Evolutionary conservation across 148 eudicot species (phyloP), one percentile per base, ranked within the genome.

Genomic region (Bassia scoparia): DNA sequence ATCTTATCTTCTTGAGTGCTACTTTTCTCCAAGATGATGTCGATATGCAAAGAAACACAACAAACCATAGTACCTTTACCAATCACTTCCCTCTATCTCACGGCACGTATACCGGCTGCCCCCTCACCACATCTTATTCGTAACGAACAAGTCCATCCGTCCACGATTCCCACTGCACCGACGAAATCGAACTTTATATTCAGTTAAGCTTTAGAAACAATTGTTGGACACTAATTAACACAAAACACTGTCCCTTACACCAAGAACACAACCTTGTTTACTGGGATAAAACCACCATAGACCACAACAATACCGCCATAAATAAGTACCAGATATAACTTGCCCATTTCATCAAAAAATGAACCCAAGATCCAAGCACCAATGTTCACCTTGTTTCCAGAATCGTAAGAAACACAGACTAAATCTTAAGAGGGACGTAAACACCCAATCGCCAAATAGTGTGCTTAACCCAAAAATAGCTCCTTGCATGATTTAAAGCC

Each of bases 1-100:
- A 84, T 89, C n/a, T 92, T 68, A 92, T 92, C 81, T 92, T 92
- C 78, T 92, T 92, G 41, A 92, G 89, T 10, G 97, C 97, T 24
- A 92, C 97, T 84, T 92, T 74, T 92, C 97, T 30, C 97, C 96
- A 24, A 86, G 82, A 81, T 92, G 94, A 50, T 91, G 70, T 91
- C 97, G 54, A n/a, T 80, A 86, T 37, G 97, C 94, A 33, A 94
- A 87, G 84, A 94, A 91, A 20, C n/a, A 91, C 97, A 77, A 92
- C 90, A n/a, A n/a, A 53, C 97, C 97, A 69, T 92, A 92, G 77
- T 92, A 61, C 97, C 97, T 88, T 89, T 91, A 74, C 97, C 97
- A 76, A 91, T 91, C 68, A 91, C 97, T 81, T 91, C n/a, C 97
- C 82, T 87, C 92, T 29, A 91, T 87, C 71, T 71, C n/a, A n/a